phyloP scores from a whole-genome alignment of 768 basidiomycete species.

The Fibroporia radiculosa region DNA sequence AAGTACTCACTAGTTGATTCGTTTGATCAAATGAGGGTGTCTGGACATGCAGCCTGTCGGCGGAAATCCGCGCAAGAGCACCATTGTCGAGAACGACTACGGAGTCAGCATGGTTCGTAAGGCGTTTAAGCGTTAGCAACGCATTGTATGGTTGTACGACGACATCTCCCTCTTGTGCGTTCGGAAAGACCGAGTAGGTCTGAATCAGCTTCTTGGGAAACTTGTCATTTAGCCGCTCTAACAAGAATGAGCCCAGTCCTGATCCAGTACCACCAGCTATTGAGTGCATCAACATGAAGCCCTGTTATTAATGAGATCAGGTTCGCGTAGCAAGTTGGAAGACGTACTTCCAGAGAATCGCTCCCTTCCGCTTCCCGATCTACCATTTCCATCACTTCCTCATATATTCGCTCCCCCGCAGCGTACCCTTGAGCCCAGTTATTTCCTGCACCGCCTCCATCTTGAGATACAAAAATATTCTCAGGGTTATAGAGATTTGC shows the following conservation, averaged over 20 bases:
- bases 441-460: slow-evolving; percentile 98
- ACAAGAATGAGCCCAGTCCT: slow-evolving; percentile 94
- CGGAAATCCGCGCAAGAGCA: slow-evolving; percentile 86
- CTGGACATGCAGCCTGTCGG: slow-evolving; percentile 83
- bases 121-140: slow-evolving; percentile 82
- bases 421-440: slow-evolving; percentile 97
- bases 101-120: slow-evolving; percentile 94
- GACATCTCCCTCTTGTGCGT: slow-evolving; percentile 88
- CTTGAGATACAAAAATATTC: slow-evolving; percentile 93
- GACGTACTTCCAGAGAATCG: slow-evolving; percentile 82
- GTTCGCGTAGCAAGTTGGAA: not conserved
- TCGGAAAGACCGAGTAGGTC: slow-evolving; percentile 98
- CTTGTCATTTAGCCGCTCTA: slow-evolving; percentile 93
- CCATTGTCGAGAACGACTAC: slow-evolving; percentile 98
- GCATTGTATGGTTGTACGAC: slow-evolving; percentile 99
- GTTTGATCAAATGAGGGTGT: slow-evolving; percentile 88
- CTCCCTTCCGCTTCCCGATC: slow-evolving; percentile 97
- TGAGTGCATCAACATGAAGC: slow-evolving; percentile 98
- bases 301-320: slow-evolving; percentile 47
- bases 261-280: slow-evolving; percentile 99
- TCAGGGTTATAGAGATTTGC: slow-evolving; percentile 94
- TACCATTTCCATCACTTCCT: slow-evolving; percentile 98
- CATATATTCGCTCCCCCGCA: slow-evolving; percentile 85
- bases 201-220: slow-evolving; percentile 99
- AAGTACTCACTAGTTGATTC: slow-evolving; percentile 67